Conservation (phyloP, 106 monocot species). For the Apostasia shenzhenica region DNA sequence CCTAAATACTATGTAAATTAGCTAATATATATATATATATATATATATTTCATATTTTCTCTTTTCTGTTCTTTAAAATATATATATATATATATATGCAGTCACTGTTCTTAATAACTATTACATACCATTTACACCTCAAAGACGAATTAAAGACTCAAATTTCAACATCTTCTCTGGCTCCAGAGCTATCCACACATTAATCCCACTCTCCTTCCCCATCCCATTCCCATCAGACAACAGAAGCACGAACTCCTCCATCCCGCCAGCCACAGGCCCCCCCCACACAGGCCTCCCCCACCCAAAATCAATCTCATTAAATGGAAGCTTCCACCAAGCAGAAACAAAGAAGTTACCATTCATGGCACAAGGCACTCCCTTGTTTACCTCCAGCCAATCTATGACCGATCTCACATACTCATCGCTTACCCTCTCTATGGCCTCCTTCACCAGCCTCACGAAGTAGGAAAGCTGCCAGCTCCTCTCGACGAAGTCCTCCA, state of each 20-base stretch:
- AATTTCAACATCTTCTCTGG: constrained; percentile 61
- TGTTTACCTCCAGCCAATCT: constrained; percentile 78
- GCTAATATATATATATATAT: too few species aligned
- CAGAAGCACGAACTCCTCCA: constrained; percentile 82
- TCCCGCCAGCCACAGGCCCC: constrained; percentile 55
- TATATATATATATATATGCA: too few species aligned
- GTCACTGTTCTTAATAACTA: too few species aligned
- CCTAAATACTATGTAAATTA: too few species aligned
- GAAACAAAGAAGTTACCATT: constrained; percentile 73
- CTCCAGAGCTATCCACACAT: constrained; percentile 66
- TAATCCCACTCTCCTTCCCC: constrained; percentile 28
- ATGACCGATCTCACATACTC: constrained; percentile 75
- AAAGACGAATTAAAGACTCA: constrained; percentile 25
- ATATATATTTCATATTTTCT: too few species aligned
- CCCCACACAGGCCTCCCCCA: constrained; percentile 51
- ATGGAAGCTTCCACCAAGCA: constrained; percentile 83
- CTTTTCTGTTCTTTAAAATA: too few species aligned
- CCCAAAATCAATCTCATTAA: constrained; percentile 73
- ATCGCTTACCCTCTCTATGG: constrained; percentile 49
- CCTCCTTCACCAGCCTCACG: constrained; percentile 48
- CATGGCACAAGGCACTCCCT: constrained; percentile 40
- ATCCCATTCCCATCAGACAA: constrained; percentile 30
- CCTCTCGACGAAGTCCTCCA: constrained; percentile 20
- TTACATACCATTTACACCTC: constrained; percentile 16
- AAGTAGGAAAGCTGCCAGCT: constrained; percentile 25